Evolutionary conservation across 2,329 filamentous ascomycete genomes (phyloP).

Genomic region (Microdochium bolleyi): DNA sequence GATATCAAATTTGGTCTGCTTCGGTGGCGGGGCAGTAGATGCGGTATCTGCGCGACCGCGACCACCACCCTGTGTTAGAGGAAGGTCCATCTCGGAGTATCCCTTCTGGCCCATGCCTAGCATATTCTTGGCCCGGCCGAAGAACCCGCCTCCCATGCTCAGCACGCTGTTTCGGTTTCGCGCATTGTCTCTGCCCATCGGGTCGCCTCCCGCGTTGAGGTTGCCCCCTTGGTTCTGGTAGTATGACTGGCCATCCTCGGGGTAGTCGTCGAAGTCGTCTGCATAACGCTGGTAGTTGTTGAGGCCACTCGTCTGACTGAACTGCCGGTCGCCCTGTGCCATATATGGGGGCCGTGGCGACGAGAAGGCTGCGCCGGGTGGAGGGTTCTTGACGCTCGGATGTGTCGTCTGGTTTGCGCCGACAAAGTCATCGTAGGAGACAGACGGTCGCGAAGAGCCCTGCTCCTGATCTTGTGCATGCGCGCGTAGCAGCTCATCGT

Average conservation of each 20-base stretch:
- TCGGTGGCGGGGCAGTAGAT: constrained; percentile 20
- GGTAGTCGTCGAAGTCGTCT: constrained; percentile 75
- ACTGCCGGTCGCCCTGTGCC: constrained; percentile 33
- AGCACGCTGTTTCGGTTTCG: constrained; percentile 84
- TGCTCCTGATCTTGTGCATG: constrained; percentile 60
- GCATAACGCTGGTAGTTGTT: constrained; percentile 90
- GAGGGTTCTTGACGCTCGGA: constrained; percentile 31
- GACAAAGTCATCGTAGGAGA: constrained; percentile 93
- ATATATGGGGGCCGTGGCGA: constrained; percentile 34
- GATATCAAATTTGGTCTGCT: constrained; percentile 53
- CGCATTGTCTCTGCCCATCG: constrained; percentile 43
- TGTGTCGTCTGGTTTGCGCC: constrained; percentile 53
- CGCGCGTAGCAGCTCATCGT: constrained; percentile 70
- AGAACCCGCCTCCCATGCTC: constrained; percentile 74
- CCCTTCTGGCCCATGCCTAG: constrained; percentile 71
- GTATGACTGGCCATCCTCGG: constrained; percentile 69
- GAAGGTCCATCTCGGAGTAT: constrained; percentile 98
- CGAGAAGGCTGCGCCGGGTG: constrained; percentile 16
- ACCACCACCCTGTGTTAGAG: constrained; percentile 68
- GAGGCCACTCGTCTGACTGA: constrained; percentile 72
- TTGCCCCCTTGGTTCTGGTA: constrained; percentile 68
- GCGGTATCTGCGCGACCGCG: constrained; percentile 28
- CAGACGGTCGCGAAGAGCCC: constrained; percentile 65
- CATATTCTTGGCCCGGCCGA: constrained; percentile 84
- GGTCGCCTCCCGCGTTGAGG: constrained; percentile 28